phyloP scores from a whole-genome alignment of 1,284 basidiomycete genomes.

The Malassezia yamatoensis region DNA sequence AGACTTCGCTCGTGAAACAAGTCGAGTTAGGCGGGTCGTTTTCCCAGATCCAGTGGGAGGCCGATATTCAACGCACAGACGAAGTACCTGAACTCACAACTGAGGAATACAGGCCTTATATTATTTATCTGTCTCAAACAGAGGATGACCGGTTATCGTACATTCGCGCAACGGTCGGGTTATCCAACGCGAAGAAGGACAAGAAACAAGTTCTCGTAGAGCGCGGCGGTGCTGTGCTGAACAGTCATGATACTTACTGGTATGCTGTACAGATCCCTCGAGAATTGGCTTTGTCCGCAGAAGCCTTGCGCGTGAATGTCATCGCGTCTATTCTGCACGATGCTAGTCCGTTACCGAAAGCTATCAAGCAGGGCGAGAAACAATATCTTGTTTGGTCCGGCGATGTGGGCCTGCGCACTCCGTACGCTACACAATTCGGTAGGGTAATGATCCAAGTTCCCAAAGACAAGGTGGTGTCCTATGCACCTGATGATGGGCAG shows the following conservation, averaged over 20 bases:
- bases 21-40: constrained; percentile 34
- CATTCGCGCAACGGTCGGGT: background rate
- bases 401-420: constrained; percentile 67
- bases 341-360: constrained; percentile 63
- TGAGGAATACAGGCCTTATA: constrained; percentile 21
- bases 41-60: constrained; percentile 16
- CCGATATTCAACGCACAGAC: constrained; percentile 21
- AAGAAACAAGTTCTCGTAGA: background rate
- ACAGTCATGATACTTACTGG: background rate
- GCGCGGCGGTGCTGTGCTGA: background rate
- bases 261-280: constrained; percentile 16
- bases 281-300: background rate
- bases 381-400: constrained; percentile 69
- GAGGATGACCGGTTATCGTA: constrained; percentile 22
- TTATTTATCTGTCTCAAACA: constrained; percentile 19
- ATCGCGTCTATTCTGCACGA: constrained; percentile 66
- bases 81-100: constrained; percentile 15
- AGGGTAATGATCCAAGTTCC: constrained; percentile 60
- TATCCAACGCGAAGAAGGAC: background rate
- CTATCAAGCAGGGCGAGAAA: constrained; percentile 65
- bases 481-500: constrained; percentile 54
- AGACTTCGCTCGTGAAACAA: constrained; percentile 18
- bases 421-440: constrained; percentile 69
- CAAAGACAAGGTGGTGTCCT: constrained; percentile 22
- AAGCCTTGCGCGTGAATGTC: constrained; percentile 58